phyloP scores from a whole-genome alignment of 352 stramenopile species.

The Globisporangium okanoganense region DNA sequence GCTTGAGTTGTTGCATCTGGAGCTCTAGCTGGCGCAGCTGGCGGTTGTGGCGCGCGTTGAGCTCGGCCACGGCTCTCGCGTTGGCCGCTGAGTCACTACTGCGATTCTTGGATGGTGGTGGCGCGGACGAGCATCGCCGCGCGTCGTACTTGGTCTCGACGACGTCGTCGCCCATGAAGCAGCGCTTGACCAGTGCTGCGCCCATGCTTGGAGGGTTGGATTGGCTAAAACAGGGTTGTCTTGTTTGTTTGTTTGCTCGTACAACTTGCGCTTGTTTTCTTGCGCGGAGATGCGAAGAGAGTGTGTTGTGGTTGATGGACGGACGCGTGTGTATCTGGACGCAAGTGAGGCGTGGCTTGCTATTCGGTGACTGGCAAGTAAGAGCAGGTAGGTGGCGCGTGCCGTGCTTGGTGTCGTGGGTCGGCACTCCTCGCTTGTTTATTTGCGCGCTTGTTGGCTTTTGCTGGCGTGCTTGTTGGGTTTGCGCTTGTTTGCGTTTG shows the following conservation, averaged over 20 bases:
- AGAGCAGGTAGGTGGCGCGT: slow-evolving; percentile 2
- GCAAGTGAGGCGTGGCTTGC: too few relatives aligned
- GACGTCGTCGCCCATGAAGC: slow-evolving; percentile 18
- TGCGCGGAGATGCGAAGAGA: not conserved
- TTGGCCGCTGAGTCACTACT: not conserved
- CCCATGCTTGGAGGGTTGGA: slow-evolving; percentile 17
- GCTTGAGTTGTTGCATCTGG: slow-evolving; percentile 11
- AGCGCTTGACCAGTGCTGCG: slow-evolving; percentile 32
- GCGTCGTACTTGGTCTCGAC: not conserved
- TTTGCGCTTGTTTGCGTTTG: slow-evolving; percentile 2
- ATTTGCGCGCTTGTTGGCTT: slow-evolving; percentile 8
- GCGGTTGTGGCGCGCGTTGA: slow-evolving; percentile 7
- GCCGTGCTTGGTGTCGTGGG: not conserved
- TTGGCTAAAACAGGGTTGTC: not conserved
- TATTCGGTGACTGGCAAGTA: not conserved
- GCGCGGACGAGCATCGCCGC: not conserved
- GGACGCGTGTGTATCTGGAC: not conserved
- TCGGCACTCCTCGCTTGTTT: slow-evolving; percentile 6
- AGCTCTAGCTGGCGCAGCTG: slow-evolving; percentile 14
- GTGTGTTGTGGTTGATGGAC: not conserved
- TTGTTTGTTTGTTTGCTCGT: not conserved
- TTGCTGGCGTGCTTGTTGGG: not conserved
- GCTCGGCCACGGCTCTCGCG: not conserved
- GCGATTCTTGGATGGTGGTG: not conserved
- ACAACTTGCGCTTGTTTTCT: not conserved